Evolutionary conservation across 176 grass and related monocot species (phyloP), one percentile per base, ranked within the genome.

Genomic region (Paspalum notatum): DNA sequence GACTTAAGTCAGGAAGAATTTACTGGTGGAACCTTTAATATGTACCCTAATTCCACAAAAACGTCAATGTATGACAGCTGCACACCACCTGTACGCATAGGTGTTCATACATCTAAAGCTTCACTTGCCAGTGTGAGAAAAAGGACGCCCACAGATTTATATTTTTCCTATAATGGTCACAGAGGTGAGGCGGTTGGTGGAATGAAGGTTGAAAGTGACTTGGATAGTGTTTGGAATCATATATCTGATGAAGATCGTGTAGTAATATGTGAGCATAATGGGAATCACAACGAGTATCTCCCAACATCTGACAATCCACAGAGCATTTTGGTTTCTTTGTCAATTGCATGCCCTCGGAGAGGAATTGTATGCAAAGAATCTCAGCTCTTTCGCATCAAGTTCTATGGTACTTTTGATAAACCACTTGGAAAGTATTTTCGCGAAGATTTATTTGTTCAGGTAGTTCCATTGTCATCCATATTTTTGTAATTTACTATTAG

Each of bases 381-480:
- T 62, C 90, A 93, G 62, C 86, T 99, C 39, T 88, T 91, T 69
- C 92, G 92, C 51, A 99, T 99, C 75, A 99, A 91, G 82, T 99
- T 99, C 85, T 99, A 99, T 64, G 88, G 96, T 82, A 94, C 91
- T 83, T 93, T 89, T 87, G 96, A 99, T 89, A 99, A 99, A 58
- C 96, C 96, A 66, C 86, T 99, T 55, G 96, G 92, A 81, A 94
- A 84, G 91, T 99, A 91, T 79, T 91, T 98, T n/a, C 84, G 39
- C 59, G 96, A 99, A 82, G 90, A 99, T 85, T 78, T 99, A 77
- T 95, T 99, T 86, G 64, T 89, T 80, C 88, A 93, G 93, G 96
- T 99, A 79, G 12, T 52, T 71, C 22, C 25, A 9, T 69, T 76
- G 47, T 47, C 54, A 81, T 76, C 27, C 18, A 39, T 13, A 81